These are phyloP conservation scores for Fusarium burgessii DNA, from an alignment of 2,329 filamentous ascomycete genomes.

Conservation along the genomic window DNA sequence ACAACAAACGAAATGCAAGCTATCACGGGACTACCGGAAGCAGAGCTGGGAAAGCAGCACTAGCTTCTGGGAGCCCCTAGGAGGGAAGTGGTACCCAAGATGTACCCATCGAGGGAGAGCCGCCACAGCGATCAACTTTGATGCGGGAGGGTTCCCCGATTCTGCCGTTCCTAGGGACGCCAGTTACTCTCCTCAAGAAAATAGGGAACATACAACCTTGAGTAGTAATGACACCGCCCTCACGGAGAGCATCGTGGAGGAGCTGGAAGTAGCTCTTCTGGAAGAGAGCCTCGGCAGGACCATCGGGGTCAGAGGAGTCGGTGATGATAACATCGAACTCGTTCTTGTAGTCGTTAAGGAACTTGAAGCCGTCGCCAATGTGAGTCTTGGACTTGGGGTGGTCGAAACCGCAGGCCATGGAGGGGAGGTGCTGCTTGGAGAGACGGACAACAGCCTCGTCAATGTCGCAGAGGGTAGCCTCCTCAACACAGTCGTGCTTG, in stretches of 20 bases:
- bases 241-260: slow-evolving; percentile 86
- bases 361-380: slow-evolving; percentile 98
- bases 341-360: slow-evolving; percentile 96
- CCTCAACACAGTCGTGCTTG: slow-evolving; percentile 97
- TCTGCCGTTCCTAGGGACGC: slow-evolving; percentile 52
- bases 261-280: slow-evolving; percentile 99
- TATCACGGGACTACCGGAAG: slow-evolving; percentile 55
- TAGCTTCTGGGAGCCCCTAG: slow-evolving; percentile 54
- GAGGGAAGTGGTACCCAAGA: slow-evolving; percentile 43
- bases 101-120: slow-evolving; percentile 45
- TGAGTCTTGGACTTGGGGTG: slow-evolving; percentile 95
- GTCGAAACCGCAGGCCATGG: slow-evolving; percentile 92
- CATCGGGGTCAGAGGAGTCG: slow-evolving; percentile 97
- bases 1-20: slow-evolving; percentile 35
- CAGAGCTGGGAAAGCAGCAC: slow-evolving; percentile 55
- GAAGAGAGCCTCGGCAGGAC: slow-evolving; percentile 95
- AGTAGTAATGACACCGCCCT: slow-evolving; percentile 98
- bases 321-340: slow-evolving; percentile 99
- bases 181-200: slow-evolving; percentile 58
- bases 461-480: slow-evolving; percentile 97
- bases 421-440: slow-evolving; percentile 96
- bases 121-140: slow-evolving; percentile 36
- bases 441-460: slow-evolving; percentile 98
- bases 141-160: slow-evolving; percentile 38
- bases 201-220: slow-evolving; percentile 99